Conservation (phyloP, 2,329 filamentous ascomycete genomes). For the Iodosphaeria phyllophila region DNA sequence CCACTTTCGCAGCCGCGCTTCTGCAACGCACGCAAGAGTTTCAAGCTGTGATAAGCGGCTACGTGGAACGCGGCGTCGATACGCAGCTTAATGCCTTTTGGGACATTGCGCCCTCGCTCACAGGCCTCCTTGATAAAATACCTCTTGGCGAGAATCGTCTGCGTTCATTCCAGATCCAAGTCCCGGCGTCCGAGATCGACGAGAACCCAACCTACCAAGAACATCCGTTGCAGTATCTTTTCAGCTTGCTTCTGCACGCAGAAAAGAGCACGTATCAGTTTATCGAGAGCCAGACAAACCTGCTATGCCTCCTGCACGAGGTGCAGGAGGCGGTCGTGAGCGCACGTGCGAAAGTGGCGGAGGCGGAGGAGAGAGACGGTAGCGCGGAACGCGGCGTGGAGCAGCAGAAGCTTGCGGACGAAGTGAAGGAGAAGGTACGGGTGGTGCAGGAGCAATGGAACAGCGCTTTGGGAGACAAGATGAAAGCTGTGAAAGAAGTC, state of each 20-base stretch:
- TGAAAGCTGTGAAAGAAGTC: conserved; percentile 54
- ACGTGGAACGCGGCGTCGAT: conserved; percentile 75
- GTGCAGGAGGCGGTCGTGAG: conserved; percentile 63
- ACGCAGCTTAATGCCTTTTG: conserved; percentile 88
- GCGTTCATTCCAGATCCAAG: conserved; percentile 55
- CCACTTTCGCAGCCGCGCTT: conserved; percentile 52
- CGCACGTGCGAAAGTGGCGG: conserved; percentile 39
- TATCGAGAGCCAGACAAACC: conserved; percentile 84
- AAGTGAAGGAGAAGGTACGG: conserved; percentile 83
- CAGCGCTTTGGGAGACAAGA: conserved; percentile 62
- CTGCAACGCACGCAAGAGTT: conserved; percentile 61
- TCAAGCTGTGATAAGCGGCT: conserved; percentile 60
- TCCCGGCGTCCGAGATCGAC: conserved; percentile 60
- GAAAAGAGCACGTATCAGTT: conserved; percentile 93
- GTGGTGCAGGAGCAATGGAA: conserved; percentile 84
- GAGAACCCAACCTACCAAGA: conserved; percentile 71
- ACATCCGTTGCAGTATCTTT: conserved; percentile 81
- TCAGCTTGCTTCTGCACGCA: conserved; percentile 65
- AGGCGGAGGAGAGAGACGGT: conserved; percentile 36
- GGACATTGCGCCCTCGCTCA: conserved; percentile 82
- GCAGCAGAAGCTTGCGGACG: conserved; percentile 54
- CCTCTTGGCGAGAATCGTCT: conserved; percentile 36
- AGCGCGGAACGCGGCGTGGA: conserved; percentile 42
- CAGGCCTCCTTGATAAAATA: conserved; percentile 62
- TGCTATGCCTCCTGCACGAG: conserved; percentile 79